These are phyloP conservation scores for Diaporthe eres DNA, from an alignment of 2,329 filamentous ascomycete species.

Conservation along the genomic window DNA sequence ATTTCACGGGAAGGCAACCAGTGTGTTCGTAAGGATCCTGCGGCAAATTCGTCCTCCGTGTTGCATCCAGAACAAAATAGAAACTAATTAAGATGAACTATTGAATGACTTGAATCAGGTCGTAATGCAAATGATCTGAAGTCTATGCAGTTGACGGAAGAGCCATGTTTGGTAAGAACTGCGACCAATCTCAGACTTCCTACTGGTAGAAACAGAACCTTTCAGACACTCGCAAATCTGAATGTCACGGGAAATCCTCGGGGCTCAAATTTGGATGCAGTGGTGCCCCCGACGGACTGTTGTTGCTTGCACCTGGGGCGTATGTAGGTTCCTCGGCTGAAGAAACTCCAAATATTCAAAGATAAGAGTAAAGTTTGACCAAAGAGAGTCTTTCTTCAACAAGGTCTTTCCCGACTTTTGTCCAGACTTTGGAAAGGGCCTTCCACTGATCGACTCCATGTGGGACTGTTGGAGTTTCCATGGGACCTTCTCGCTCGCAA, in stretches of 20 bases:
- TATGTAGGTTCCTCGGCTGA: not conserved
- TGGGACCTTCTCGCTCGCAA: not conserved
- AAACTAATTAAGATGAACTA: not conserved
- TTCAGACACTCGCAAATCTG: not conserved
- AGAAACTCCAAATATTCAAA: not conserved
- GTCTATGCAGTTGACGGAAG: not conserved
- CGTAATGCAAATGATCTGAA: too few relatives aligned
- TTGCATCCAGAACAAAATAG: too few relatives aligned
- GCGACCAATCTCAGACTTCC: too few relatives aligned
- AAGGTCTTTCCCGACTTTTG: not conserved
- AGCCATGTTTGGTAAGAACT: not conserved
- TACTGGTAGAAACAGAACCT: not conserved
- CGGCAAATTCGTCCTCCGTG: not conserved
- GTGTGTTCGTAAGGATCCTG: not conserved
- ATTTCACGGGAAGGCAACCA: not conserved
- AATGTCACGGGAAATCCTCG: not conserved
- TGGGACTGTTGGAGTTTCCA: not conserved
- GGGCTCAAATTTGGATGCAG: not conserved
- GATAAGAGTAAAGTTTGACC: not conserved
- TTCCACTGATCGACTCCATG: not conserved
- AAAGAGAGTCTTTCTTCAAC: too few relatives aligned
- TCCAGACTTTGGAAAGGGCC: rapidly evolving
- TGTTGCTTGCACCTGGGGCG: too few relatives aligned
- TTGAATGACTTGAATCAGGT: not conserved
- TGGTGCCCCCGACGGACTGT: not conserved